A percentile compares a stretch with the other conserved stretches of the same genome.
Conservation (phyloP, 108 stramenopile species). For the Nitzschia inconspicua region DNA sequence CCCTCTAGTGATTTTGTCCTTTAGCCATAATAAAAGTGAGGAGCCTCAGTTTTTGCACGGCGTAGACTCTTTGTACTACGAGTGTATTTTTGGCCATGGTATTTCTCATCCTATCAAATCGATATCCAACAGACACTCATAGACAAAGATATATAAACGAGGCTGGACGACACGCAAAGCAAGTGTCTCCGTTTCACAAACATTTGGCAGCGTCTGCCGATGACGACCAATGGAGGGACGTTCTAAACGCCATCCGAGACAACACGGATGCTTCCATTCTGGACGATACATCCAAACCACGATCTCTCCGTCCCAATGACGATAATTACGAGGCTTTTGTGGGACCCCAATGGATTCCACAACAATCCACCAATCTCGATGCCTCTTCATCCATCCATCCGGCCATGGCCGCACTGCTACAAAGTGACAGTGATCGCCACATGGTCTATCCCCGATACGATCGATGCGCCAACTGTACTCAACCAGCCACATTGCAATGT, state of each 20-base stretch:
- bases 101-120: constrained; percentile 10
- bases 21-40: no score
- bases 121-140: constrained; percentile 9
- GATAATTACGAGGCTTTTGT: constrained; percentile 23
- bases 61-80: no score
- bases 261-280: not conserved
- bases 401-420: constrained; percentile 1
- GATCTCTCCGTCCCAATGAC: constrained; percentile 23
- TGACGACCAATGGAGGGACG: constrained; percentile 19
- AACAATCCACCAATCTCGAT: not conserved
- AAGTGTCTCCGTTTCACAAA: constrained; percentile 3
- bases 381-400: not conserved
- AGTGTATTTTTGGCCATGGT: constrained; percentile 3
- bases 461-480: constrained; percentile 18
- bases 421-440: constrained; percentile 1
- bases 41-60: no score
- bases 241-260: constrained; percentile 4
- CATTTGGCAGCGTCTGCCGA: constrained; percentile 9
- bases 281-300: not conserved
- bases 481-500: not conserved
- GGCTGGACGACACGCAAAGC: not conserved
- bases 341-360: constrained; percentile 9
- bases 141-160: not conserved
- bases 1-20: no score
- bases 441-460: constrained; percentile 12